Conservation (phyloP, 176 grass and related monocot species). For the Otatea glauca region DNA sequence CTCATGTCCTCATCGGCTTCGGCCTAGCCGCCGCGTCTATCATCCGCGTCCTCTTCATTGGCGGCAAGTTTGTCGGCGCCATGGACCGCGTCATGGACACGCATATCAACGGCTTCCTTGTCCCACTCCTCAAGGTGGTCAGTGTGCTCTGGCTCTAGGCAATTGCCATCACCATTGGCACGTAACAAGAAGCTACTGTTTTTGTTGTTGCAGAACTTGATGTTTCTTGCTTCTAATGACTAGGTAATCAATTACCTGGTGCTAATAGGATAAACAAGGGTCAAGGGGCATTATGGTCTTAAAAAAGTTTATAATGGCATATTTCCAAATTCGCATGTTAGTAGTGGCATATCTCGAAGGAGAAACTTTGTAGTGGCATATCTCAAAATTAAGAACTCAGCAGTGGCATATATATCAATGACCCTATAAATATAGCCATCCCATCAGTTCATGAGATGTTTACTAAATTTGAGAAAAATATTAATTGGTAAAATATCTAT, state of each 20-base stretch:
- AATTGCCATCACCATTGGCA: background rate
- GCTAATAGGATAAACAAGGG: slow-evolving; percentile 26
- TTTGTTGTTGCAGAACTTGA: background rate
- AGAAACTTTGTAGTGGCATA: too few relatives aligned
- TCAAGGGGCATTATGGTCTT: too few relatives aligned
- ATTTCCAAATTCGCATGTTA: too few relatives aligned
- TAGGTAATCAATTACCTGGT: background rate
- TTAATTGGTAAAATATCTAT: background rate
- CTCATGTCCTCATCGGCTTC: slow-evolving; percentile 51
- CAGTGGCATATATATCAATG: too few relatives aligned
- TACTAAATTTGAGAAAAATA: background rate
- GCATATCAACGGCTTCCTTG: slow-evolving; percentile 81
- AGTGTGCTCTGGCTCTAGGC: slow-evolving; percentile 83
- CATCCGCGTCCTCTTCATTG: slow-evolving; percentile 85
- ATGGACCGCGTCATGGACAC: slow-evolving; percentile 86
- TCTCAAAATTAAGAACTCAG: too few relatives aligned
- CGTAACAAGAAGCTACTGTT: slow-evolving; percentile 16
- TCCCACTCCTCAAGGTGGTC: slow-evolving; percentile 82
- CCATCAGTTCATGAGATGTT: background rate
- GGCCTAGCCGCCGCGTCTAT: slow-evolving; percentile 34
- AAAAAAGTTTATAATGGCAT: too few relatives aligned
- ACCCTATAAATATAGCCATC: background rate
- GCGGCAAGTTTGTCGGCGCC: slow-evolving; percentile 83
- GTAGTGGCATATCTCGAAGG: too few relatives aligned
- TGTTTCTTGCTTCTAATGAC: background rate